These are phyloP conservation scores for Aspergillus pseudoglaucus DNA, from an alignment of 2,329 filamentous ascomycete genomes.

Conservation along the genomic window DNA sequence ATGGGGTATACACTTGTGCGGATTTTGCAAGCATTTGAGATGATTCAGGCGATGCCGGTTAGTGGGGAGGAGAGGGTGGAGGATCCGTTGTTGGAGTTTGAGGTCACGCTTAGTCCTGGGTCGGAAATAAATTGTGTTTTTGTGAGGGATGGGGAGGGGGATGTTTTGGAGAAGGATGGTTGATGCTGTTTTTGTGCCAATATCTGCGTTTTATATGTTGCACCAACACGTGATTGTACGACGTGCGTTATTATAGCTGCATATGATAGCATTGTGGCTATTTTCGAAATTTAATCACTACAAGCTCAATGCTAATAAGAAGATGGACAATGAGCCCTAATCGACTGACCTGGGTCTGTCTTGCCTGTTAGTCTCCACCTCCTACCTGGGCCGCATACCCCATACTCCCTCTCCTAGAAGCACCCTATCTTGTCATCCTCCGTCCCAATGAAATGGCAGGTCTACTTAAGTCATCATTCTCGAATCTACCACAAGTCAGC, in stretches of 20 bases:
- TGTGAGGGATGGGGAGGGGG: slow-evolving; percentile 21
- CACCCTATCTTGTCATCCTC: neutral
- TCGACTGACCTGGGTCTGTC: neutral
- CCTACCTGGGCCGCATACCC: too few relatives aligned
- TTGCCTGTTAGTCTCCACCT: too few relatives aligned
- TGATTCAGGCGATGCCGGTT: slow-evolving; percentile 27
- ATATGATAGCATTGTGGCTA: too few relatives aligned
- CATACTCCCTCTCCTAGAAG: too few relatives aligned
- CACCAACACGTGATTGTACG: too few relatives aligned
- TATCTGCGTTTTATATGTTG: neutral
- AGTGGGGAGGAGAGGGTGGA: slow-evolving; percentile 27
- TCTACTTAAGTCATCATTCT: slow-evolving; percentile 6
- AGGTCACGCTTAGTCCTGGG: slow-evolving; percentile 34
- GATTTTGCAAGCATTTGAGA: slow-evolving; percentile 37
- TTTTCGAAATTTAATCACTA: neutral
- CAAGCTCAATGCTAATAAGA: neutral
- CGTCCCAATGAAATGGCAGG: slow-evolving; percentile 7
- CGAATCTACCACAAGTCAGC: slow-evolving; percentile 6
- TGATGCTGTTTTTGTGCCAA: neutral
- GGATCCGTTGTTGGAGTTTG: slow-evolving; percentile 31
- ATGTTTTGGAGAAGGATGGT: neutral
- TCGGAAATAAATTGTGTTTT: slow-evolving; percentile 36
- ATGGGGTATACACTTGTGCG: slow-evolving; percentile 47
- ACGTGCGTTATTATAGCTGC: too few relatives aligned
- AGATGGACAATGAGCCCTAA: neutral